Evolutionary conservation across 2,329 filamentous ascomycete species (phyloP).

Genomic region (Aureobasidium namibiae): DNA sequence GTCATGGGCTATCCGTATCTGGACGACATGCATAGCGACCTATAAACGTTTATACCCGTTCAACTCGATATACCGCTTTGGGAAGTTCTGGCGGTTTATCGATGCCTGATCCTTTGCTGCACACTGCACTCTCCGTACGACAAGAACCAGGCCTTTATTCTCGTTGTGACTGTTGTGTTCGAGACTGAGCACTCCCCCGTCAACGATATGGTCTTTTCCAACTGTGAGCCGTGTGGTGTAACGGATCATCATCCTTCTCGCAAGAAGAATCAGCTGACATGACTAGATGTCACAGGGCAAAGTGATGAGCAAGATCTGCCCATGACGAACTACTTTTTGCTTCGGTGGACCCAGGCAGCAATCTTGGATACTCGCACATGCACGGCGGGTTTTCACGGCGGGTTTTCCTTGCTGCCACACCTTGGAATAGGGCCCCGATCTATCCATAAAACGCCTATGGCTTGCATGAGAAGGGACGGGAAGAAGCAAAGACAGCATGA

Average conservation of each 20-base stretch:
- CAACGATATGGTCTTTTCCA: background rate
- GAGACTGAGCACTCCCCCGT: background rate
- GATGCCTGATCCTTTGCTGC: background rate
- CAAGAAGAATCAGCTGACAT: background rate
- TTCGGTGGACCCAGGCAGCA: too few species aligned
- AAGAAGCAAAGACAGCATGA: background rate
- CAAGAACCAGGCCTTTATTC: background rate
- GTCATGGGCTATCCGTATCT: background rate
- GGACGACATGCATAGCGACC: slow-evolving; percentile 5
- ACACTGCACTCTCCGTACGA: background rate
- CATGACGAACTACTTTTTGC: slow-evolving; percentile 2
- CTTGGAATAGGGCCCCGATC: background rate
- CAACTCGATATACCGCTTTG: background rate
- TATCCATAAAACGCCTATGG: background rate
- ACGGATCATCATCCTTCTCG: background rate
- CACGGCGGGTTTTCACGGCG: background rate
- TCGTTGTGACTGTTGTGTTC: background rate
- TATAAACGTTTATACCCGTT: background rate
- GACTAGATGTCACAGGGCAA: background rate
- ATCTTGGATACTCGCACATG: background rate
- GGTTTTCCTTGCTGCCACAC: background rate
- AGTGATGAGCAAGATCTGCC: background rate
- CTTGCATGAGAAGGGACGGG: background rate
- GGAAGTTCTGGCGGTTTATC: background rate
- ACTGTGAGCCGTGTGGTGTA: background rate